A percentile compares a stretch with the other conserved stretches of the same genome.
Conservation (phyloP, 164 flowering plant species). For the Nelumbo lutea region DNA sequence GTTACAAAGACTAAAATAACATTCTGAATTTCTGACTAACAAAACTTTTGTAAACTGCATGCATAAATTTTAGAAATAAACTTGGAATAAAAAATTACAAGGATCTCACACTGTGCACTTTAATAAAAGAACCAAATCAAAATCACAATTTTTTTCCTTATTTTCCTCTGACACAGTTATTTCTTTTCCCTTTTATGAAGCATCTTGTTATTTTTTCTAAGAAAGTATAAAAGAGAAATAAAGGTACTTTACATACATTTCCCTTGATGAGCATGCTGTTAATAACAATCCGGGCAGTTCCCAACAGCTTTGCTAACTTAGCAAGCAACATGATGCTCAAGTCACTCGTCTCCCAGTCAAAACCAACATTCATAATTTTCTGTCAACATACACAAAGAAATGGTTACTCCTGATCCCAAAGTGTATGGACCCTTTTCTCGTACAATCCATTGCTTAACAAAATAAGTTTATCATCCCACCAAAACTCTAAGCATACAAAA, state of each 20-base stretch:
- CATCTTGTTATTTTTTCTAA: not conserved
- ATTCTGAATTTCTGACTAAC: not conserved
- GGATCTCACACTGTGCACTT: not conserved
- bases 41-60: not conserved
- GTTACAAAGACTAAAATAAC: not conserved
- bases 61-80: not conserved
- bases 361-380: constrained; percentile 65
- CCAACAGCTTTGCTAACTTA: constrained; percentile 81
- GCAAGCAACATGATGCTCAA: constrained; percentile 76
- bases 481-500: too few species aligned
- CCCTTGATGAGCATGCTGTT: constrained; percentile 92
- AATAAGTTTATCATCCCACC: not conserved
- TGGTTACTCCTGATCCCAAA: not conserved
- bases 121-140: not conserved
- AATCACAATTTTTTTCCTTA: not conserved
- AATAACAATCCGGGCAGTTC: constrained; percentile 85
- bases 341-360: constrained; percentile 85
- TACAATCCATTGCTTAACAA: not conserved
- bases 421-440: not conserved
- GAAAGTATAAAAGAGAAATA: not conserved
- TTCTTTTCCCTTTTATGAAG: not conserved
- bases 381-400: constrained; percentile 25
- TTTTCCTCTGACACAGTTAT: not conserved
- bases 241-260: constrained; percentile 51
- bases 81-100: not conserved